Evolutionary conservation across 1,139 yeast genomes (phyloP).

Genomic region (Lodderomyces pseudojiufengensis): DNA sequence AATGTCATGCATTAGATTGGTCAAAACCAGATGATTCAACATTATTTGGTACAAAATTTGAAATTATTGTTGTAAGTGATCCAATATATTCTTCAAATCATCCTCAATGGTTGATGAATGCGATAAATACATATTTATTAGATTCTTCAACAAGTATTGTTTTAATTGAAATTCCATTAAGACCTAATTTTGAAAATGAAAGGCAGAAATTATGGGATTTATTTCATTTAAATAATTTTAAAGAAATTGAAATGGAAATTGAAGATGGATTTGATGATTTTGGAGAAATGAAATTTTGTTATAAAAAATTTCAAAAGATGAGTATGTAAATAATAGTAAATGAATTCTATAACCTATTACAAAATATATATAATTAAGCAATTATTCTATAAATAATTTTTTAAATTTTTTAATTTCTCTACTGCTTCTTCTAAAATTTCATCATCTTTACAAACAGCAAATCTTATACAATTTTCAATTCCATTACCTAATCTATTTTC

Average conservation of each 20-base stretch:
- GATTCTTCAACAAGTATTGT: conserved; percentile 37
- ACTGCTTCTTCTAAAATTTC: conserved; percentile 76
- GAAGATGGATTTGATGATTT: conserved; percentile 83
- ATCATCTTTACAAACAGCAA: conserved; percentile 95
- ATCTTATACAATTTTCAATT: conserved; percentile 82
- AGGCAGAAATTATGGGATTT: conserved; percentile 58
- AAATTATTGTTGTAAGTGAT: conserved; percentile 72
- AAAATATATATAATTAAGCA: not conserved
- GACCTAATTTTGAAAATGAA: conserved; percentile 64
- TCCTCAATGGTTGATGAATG: conserved; percentile 65
- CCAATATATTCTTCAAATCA: conserved; percentile 84
- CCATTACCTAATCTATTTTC: conserved; percentile 61
- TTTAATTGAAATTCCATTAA: conserved; percentile 69
- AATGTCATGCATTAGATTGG: conserved; percentile 67
- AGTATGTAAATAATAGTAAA: not conserved
- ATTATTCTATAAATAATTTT: conserved; percentile 47
- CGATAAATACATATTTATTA: conserved; percentile 30
- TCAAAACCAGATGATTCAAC: conserved; percentile 38
- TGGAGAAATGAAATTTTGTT: conserved; percentile 65
- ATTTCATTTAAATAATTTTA: conserved; percentile 31
- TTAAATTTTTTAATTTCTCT: conserved; percentile 63
- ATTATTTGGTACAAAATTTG: conserved; percentile 37
- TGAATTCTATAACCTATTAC: not conserved
- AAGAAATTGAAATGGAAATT: conserved; percentile 21
- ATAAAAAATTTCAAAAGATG: conserved; percentile 33